Evolutionary conservation across 257 asterid species (phyloP), one percentile per base, ranked within the genome.

Genomic region (Solanum bulbocastanum): DNA sequence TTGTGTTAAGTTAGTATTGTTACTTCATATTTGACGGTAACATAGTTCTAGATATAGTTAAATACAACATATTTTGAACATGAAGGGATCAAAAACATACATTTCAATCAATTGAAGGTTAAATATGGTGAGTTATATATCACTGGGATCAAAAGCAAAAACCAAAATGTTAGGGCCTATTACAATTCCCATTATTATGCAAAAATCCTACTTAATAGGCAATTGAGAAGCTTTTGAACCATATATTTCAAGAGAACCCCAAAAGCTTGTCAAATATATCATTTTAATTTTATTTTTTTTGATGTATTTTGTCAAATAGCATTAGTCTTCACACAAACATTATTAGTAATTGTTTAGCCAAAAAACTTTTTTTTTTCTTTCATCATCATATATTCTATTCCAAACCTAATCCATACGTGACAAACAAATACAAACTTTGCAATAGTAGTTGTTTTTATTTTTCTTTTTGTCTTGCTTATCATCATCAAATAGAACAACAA

Each of bases 401-500:
- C 85, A 81, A 81, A 79, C 66, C 84, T 27, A 78, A 1, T 42
- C 4, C 84, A 27, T 9, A 81, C 15, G 68, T 46, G 85, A 82
- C 69, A 49, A 81, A 16, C 68, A 81, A 18, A 46, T 44, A 81
- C 66, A 81, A 81, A 81, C 40, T 81, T 56, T 42, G 56, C 16
- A 84, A 23, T 58, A 66, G 86, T 73, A 72, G 88, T 83, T 72
- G 46, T 15, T 13, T 73, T 78, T 39, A 2, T n/a, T 13, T 16
- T 71, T 18, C 1, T 52, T 52, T 73, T 73, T 89, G 92, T 89
- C 91, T 35, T 62, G 66, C 89, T 86, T 62, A 30, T 49, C 85
- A 46, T 81, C 85, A 82, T 30, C 85, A 82, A 46, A 82, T 82
- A 0, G 12, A 81, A 46, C 68, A 81, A 30, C 0, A 46, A 79